Base-by-base conservation (phyloP, 306 rosid species). In the Lupinus albus region DNA sequence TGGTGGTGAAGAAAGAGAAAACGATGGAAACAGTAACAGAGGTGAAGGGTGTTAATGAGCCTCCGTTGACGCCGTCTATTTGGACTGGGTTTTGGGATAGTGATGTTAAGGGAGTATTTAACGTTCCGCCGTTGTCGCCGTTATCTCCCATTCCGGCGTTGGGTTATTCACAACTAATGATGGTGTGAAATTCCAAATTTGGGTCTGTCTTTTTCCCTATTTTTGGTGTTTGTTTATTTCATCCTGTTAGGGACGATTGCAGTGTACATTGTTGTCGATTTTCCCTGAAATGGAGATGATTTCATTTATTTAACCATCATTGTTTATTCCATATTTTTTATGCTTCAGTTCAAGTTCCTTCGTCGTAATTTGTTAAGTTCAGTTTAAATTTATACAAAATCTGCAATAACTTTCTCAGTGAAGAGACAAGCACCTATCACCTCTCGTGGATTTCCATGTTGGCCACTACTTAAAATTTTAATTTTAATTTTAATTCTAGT, bases 11-110 rank as follows among this genome's bases (percentile, higher is more conserved):
- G 81, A 84, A 81, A 66, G 92, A 81, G 64, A 86, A 51, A 72
- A 33, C 54, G 50, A 58, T 67, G 69, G 89, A 76, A 7, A 28
- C 51, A 0, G 38, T 33, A 33, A 33, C 38, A 1, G 73, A 70
- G 0, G 57, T 62, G 16, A 74, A 54, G 1, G 11, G 16, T 48
- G 0, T 48, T 15, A 75, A n/a, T 44, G 91, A 85, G 42, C 60
- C 65, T 61, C 96, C 96, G 64, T 71, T 89, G 64, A 89, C 97
- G 78, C 97, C 98, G 86, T 88, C 98, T 2, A 51, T 36, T 61
- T 89, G 96, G 94, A 80, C 68, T 33, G 78, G 80, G 64, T 64
- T 79, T 7, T 91, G 89, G 94, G 96, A 93, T 25, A 11, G 49
- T 7, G 94, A 89, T 20, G 59, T 73, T 2, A 85, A 76, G n/a